These are phyloP conservation scores for Madurella mycetomatis DNA, from an alignment of 2,329 filamentous ascomycete species.

Conservation along the genomic window DNA sequence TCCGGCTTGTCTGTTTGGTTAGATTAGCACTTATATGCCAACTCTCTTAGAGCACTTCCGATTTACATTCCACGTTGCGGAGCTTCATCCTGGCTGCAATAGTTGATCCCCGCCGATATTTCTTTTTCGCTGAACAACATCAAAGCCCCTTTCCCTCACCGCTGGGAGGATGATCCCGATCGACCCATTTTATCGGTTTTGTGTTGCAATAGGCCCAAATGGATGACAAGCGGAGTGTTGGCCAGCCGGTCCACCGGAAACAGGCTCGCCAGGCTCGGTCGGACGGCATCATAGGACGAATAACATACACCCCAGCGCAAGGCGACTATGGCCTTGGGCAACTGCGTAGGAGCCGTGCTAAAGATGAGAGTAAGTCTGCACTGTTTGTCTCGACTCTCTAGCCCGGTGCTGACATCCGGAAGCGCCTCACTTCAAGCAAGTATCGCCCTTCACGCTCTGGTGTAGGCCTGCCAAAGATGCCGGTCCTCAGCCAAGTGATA, in stretches of 20 bases:
- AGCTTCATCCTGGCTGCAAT: background rate
- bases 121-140: background rate
- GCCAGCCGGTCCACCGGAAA: slow-evolving; percentile 8
- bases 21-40: too few relatives aligned
- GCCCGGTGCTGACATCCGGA: slow-evolving; percentile 4
- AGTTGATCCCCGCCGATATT: background rate
- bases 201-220: slow-evolving; percentile 19
- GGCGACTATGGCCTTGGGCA: slow-evolving; percentile 22
- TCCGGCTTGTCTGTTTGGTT: too few relatives aligned
- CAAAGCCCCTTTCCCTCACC: background rate
- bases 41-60: too few relatives aligned
- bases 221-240: slow-evolving; percentile 18
- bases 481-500: background rate
- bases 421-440: slow-evolving; percentile 28
- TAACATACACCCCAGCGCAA: slow-evolving; percentile 23
- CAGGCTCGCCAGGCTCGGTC: slow-evolving; percentile 12
- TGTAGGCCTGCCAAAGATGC: slow-evolving; percentile 21
- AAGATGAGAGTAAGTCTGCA: slow-evolving; percentile 26
- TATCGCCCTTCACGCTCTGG: slow-evolving; percentile 28
- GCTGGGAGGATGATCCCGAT: slow-evolving; percentile 18
- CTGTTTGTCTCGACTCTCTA: background rate
- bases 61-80: slow-evolving; percentile 4
- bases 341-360: slow-evolving; percentile 35
- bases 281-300: slow-evolving; percentile 22
- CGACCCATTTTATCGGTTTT: background rate